Evolutionary conservation across 805 yeast genomes (phyloP).

Genomic region (Nakazawaea populi): DNA sequence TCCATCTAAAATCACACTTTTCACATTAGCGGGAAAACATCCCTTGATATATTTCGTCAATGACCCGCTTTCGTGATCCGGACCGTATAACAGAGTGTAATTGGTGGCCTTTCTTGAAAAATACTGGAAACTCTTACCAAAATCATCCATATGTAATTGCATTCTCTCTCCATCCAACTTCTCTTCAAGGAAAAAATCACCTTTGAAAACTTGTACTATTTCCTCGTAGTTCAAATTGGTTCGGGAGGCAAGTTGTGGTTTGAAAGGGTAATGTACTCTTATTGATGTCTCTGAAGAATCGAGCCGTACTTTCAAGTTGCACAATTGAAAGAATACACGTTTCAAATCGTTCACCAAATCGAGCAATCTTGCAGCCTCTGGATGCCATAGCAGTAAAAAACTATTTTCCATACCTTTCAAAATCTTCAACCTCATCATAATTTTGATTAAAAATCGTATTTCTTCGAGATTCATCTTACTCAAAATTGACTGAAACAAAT

Average conservation of each 20-base stretch:
- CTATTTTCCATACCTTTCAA: conserved; percentile 56
- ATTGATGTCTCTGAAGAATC: conserved; percentile 33
- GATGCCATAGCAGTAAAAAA: conserved; percentile 65
- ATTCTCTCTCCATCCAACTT: conserved; percentile 93
- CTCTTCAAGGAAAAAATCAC: conserved; percentile 73
- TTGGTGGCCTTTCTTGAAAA: conserved; percentile 69
- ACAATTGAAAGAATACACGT: conserved; percentile 51
- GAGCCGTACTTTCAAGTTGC: conserved; percentile 42
- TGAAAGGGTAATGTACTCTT: conserved; percentile 49
- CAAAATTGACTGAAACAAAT: conserved; percentile 43
- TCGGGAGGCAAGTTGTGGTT: conserved; percentile 71
- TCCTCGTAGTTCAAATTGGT: conserved; percentile 42
- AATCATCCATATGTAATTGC: conserved; percentile 58
- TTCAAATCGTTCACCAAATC: conserved; percentile 62
- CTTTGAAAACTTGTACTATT: conserved; percentile 40
- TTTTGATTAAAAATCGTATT: conserved; percentile 61
- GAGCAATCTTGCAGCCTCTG: conserved; percentile 62
- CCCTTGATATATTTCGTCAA: conserved; percentile 22
- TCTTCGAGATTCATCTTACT: conserved; percentile 54
- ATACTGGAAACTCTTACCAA: conserved; percentile 35
- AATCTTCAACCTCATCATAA: conserved; percentile 54
- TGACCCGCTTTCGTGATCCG: conserved; percentile 35
- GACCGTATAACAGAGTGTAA: conserved; percentile 67
- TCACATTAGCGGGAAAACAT: conserved; percentile 22
- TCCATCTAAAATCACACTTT: conserved; percentile 64